Evolutionary conservation across 192 early-diverging fungal species (phyloP).

Genomic region (Gamsiella multidivaricata): DNA sequence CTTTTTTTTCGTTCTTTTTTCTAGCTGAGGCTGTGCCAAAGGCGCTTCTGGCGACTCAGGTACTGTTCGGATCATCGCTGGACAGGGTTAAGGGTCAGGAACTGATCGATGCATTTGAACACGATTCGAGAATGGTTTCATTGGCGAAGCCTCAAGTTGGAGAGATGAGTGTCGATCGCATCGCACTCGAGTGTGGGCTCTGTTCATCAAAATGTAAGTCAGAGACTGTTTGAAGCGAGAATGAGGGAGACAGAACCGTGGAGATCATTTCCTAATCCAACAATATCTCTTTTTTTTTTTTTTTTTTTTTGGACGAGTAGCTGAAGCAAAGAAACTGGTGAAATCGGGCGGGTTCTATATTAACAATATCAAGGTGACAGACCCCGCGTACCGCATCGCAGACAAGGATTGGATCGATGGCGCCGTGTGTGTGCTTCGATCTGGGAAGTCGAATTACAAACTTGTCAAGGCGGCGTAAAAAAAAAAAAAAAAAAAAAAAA

Average conservation of each 20-base stretch:
- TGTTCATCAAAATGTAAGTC: constrained; percentile 75
- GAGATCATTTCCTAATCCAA: too few species aligned
- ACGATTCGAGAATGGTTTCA: constrained; percentile 66
- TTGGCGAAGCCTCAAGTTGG: constrained; percentile 55
- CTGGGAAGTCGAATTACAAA: constrained; percentile 84
- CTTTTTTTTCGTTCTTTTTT: constrained; percentile 5
- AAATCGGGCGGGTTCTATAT: constrained; percentile 86
- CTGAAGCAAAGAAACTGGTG: constrained; percentile 81
- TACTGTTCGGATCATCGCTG: constrained; percentile 77
- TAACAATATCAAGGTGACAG: constrained; percentile 67
- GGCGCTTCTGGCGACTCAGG: constrained; percentile 76
- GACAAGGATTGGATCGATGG: constrained; percentile 73
- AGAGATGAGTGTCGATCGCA: constrained; percentile 65
- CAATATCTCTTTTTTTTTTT: background rate
- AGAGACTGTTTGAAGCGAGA: too few species aligned
- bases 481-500: background rate
- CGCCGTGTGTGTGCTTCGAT: constrained; percentile 73
- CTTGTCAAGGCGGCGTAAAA: constrained; percentile 59
- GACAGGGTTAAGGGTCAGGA: constrained; percentile 59
- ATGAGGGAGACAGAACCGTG: too few species aligned
- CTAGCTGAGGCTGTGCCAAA: constrained; percentile 67
- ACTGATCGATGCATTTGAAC: constrained; percentile 78
- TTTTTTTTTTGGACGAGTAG: constrained; percentile 42
- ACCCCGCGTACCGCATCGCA: constrained; percentile 51
- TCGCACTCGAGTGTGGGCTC: constrained; percentile 70